A percentile compares a stretch with the other conserved stretches of the same genome.
Evolutionary conservation across 169 alveolate species (phyloP).

Genomic region (Cryptosporidium meleagridis): DNA sequence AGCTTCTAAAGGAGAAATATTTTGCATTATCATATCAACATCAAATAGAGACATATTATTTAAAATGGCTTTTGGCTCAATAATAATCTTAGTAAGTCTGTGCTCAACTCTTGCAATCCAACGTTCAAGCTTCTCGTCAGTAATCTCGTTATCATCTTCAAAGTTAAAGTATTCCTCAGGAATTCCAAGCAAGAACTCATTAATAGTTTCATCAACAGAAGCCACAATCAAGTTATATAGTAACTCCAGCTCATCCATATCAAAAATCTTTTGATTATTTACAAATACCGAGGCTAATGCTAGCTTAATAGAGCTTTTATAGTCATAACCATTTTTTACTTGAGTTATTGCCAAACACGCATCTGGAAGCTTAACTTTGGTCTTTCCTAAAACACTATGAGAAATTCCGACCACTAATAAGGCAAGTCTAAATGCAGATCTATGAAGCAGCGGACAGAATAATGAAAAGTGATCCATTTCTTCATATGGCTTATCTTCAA

Average conservation of each 20-base stretch:
- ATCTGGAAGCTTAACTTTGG: constrained; percentile 60
- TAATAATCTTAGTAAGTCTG: constrained; percentile 35
- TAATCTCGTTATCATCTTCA: constrained; percentile 41
- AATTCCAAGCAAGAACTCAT: constrained; percentile 43
- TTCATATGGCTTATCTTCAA: constrained; percentile 42
- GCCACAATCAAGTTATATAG: constrained; percentile 12
- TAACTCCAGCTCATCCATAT: constrained; percentile 32
- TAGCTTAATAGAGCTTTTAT: constrained; percentile 25
- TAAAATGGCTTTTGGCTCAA: constrained; percentile 27
- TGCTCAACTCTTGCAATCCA: constrained; percentile 69
- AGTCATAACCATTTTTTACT: background rate
- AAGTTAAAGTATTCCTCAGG: constrained; percentile 38
- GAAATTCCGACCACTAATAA: constrained; percentile 61
- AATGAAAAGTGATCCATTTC: constrained; percentile 64
- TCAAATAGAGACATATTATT: constrained; percentile 48
- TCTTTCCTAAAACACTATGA: constrained; percentile 44
- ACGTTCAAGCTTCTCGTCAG: constrained; percentile 49
- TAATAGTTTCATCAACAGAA: constrained; percentile 50
- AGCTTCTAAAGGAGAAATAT: constrained; percentile 51
- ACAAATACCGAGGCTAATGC: constrained; percentile 58
- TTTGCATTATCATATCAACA: constrained; percentile 73
- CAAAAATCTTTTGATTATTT: constrained; percentile 36
- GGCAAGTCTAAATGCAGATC: constrained; percentile 71
- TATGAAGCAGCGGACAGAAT: constrained; percentile 53
- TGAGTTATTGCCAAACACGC: constrained; percentile 66